Base-by-base conservation (phyloP, 768 basidiomycete genomes). In the Pisolithus marmoratus region DNA sequence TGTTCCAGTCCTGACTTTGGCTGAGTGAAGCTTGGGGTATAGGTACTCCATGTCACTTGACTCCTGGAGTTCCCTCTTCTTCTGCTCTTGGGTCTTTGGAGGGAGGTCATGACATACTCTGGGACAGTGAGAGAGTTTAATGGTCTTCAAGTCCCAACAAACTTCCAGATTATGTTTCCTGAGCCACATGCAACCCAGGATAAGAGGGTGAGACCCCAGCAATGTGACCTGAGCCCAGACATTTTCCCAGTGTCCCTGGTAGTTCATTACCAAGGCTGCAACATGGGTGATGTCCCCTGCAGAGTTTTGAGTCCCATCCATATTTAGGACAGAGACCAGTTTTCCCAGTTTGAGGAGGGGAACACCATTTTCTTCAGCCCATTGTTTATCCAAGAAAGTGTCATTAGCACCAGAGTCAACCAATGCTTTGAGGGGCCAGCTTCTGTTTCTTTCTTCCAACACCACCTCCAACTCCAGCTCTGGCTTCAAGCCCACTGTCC, bases 181-280 rank as follows among this genome's bases (percentile, higher is more conserved):
- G 17, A 68, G 60, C 65, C 66, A 69, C 15, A 58, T 48, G 36
- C 53, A 49, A 9, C 68, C 68, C 3, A 69, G 19, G 7, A 54
- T 49, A 0, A 54, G 4, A 17, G n/a, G 15, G 15, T 22, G n/a
- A n/a, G 8, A 36, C 38, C 53, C 49, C 2, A 54, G 38, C 5
- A 26, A 9, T 11, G 53, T 49, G 5, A 54, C 46, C 20, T 27
- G 26, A n/a, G 42, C 40, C 3, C 5, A 14, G 3, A 43, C 41
- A 8, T 27, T 8, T 19, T 50, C 49, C 4, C 12, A 4, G 24
- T 50, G 50, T 5, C 42, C 17, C 5, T 44, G 8, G 14, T 8
- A 48, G 11, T 36, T n/a, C 20, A 48, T 37, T 12, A 36, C 8
- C 12, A 43, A 12, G 5, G 31, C 41, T 4, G 31, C 34, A 17